Base-by-base conservation (phyloP, 2,329 filamentous ascomycete species). In the Arachnopeziza araneosa region DNA sequence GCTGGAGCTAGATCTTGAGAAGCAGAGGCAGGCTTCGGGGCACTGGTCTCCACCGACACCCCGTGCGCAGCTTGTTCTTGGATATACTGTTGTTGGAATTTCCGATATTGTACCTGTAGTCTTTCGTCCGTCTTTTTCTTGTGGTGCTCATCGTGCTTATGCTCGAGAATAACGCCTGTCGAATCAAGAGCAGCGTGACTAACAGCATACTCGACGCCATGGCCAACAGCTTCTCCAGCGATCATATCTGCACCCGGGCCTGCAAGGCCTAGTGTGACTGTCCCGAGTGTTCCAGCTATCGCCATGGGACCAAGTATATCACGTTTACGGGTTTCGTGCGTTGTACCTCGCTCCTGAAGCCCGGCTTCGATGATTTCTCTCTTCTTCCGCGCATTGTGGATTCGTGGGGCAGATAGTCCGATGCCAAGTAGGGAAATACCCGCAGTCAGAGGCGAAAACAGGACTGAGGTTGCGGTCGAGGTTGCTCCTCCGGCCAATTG, bases 361-460 rank as follows among this genome's bases (percentile, higher is more conserved):
- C 76, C 74, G 5, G 64, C 68, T 57, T 76, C 74, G 56, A 78
- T 76, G 0, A 78, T 77, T 22, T 74, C 73, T 5, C 75, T 69
- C 59, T 78, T 77, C 62, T 74, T 77, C 1, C 75, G 69, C 1
- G 76, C 76, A 63, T 78, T 77, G 56, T 76, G 75, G 3, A 78
- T 73, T 0, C 73, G 70, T 0, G 75, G 75, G 2, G 74, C 75
- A 2, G 74, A 71, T 53, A 77, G 64, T 1, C 71, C 75, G 1
- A 76, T 69, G 0, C 75, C 76, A 7, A 77, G 71, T 0, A 73
- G 70, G 0, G 75, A 77, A 0, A 78, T 69, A 0, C 76, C 76
- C 1, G 71, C 67, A 0, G 76, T 77, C 14, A 76, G 58, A 6
- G 75, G 76, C 1, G 76, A 67, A 17, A 76, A 75, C 2, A 75